A percentile compares a stretch with the other conserved stretches of the same genome.
phyloP scores from a whole-genome alignment of 73 alveolate species.

The Paraurostyla sp. region DNA sequence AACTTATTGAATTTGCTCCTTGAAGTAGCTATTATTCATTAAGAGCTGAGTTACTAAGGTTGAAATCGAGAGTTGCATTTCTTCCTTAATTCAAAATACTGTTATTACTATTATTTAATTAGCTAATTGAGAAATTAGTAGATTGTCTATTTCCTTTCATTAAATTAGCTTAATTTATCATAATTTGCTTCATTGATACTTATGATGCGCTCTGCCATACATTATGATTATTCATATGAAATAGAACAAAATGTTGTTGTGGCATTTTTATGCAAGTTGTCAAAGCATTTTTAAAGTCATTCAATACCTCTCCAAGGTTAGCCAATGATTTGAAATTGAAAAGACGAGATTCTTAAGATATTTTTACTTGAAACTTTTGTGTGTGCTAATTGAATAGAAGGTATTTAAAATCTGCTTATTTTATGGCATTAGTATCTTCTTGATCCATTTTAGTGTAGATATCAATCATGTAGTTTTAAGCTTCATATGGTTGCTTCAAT shows the following conservation, averaged over 20 bases:
- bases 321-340: slow-evolving; percentile 26
- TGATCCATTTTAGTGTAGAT: slow-evolving; percentile 39
- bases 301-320: slow-evolving; percentile 47
- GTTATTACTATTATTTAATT: too few species aligned
- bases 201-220: slow-evolving; percentile 2
- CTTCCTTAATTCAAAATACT: too few species aligned
- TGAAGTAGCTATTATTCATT: too few species aligned
- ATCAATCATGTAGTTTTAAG: not conserved
- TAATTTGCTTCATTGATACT: slow-evolving; percentile 2
- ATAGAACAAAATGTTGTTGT: slow-evolving; percentile 27
- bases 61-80: too few species aligned
- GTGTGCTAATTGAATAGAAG: slow-evolving; percentile 43
- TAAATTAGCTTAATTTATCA: not conserved
- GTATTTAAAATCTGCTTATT: slow-evolving; percentile 50
- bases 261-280: slow-evolving; percentile 46
- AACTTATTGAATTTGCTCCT: too few species aligned
- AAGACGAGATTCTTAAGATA: slow-evolving; percentile 41
- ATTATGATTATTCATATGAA: slow-evolving; percentile 18
- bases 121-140: too few species aligned
- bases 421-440: slow-evolving; percentile 37
- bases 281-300: slow-evolving; percentile 40
- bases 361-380: slow-evolving; percentile 15
- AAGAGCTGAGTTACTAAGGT: too few species aligned
- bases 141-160: too few species aligned
- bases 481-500: not conserved